Base-by-base conservation (phyloP, 306 rosid genomes). In the Psophocarpus tetragonolobus region DNA sequence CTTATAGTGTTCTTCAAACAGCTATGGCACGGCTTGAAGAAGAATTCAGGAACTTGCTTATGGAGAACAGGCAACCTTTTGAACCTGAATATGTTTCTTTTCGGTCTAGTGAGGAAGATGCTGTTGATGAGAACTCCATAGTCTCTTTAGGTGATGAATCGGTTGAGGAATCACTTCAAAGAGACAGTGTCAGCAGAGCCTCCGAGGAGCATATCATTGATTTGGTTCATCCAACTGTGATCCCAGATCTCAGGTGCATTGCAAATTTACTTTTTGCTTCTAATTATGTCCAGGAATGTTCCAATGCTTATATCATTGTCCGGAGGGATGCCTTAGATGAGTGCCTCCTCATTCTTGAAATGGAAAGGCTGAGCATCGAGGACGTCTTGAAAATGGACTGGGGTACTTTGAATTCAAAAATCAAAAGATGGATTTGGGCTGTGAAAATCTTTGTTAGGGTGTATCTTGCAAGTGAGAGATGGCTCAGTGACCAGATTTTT, bases 1-100 rank as follows among this genome's bases (percentile, higher is more conserved):
- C 91, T 39, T 82, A 85, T 65, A 95, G 81, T 75, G 87, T 92
- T 81, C 97, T 94, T 76, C 98, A 94, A 75, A 89, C 86, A 2
- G 94, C 98, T 4, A 94, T 94, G 98, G 87, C 87, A 1, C 81
- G 90, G 79, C 92, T 94, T 11, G 98, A 92, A 74, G 97, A 90
- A 63, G 96, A 94, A 84, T 92, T 94, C 62, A 82, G 83, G 67
- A 67, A 85, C 83, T 76, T 94, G 90, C 89, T 94, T 75, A 78
- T 87, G 77, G 86, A 77, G 79, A 90, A 91, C 57, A 85, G 87
- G 87, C 96, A 89, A 65, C 91, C 93, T 38, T 85, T 86, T 83
- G 96, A 89, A 79, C 91, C 88, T 0, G 96, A 94, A 65, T 91
- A 81, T 13, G 84, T 86, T 77, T 92, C 98, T 5, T 90, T 90